Conservation (phyloP, 495 filamentous ascomycete species). For the Elasticomyces elasticus region DNA sequence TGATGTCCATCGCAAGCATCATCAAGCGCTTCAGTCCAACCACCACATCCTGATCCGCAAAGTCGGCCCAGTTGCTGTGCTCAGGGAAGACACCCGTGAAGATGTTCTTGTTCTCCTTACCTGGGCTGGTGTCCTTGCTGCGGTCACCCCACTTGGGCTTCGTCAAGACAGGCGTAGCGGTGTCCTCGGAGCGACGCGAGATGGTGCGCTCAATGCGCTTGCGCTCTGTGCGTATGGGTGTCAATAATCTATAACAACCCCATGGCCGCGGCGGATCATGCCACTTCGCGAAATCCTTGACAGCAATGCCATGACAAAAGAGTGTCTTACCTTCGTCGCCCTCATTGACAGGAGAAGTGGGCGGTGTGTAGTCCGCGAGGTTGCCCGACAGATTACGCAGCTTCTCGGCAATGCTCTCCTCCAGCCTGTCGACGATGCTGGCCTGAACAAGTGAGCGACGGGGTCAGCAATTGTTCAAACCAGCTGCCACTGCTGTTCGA, state of each 20-base stretch:
- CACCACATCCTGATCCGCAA: constrained; percentile 18
- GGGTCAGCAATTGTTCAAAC: background rate
- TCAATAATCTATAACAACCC: background rate
- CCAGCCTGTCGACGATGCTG: constrained; percentile 4
- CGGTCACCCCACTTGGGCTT: background rate
- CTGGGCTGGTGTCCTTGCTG: background rate
- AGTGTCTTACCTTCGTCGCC: background rate
- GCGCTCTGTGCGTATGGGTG: background rate
- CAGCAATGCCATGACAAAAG: background rate
- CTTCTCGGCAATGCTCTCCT: constrained; percentile 2
- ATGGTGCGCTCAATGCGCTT: too few relatives aligned
- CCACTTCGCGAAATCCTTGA: background rate
- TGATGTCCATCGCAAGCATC: constrained; percentile 20
- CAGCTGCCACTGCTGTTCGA: background rate
- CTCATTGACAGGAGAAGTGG: background rate
- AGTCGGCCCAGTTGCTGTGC: constrained; percentile 17
- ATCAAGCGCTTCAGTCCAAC: constrained; percentile 16
- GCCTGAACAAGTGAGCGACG: background rate
- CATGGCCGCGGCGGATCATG: background rate
- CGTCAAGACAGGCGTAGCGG: too few relatives aligned
- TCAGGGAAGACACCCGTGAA: constrained; percentile 2
- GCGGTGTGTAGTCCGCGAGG: background rate
- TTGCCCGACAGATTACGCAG: background rate
- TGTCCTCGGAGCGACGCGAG: too few relatives aligned
- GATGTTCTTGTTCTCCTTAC: background rate